Conservation (phyloP, 139 green algal species). For the Zygnema circumcarinatum region DNA sequence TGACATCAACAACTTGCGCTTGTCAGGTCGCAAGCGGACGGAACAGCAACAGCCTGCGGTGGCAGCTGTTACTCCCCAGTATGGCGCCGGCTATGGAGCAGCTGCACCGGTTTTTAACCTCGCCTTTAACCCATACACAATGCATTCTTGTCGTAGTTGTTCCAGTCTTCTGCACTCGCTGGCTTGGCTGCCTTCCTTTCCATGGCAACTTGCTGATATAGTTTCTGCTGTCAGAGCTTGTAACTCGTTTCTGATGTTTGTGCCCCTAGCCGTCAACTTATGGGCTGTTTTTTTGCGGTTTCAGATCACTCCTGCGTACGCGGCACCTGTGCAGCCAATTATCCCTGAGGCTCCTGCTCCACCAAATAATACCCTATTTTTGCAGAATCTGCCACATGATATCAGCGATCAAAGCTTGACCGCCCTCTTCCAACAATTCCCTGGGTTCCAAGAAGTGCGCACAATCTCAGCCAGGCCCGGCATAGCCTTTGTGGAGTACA, state of each 20-base stretch:
- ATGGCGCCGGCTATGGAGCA: not conserved
- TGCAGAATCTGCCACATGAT: conserved; percentile 88
- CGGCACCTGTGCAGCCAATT: conserved; percentile 19
- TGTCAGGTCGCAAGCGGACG: not conserved
- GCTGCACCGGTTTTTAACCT: not conserved
- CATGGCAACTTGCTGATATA: too few species aligned
- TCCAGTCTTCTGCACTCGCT: too few species aligned
- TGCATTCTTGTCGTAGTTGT: too few species aligned
- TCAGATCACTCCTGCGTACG: not conserved
- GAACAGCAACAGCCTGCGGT: not conserved
- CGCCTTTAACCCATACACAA: too few species aligned
- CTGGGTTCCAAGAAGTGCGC: conserved; percentile 87
- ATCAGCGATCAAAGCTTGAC: conserved; percentile 86
- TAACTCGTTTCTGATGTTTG: too few species aligned
- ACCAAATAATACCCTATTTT: conserved; percentile 94
- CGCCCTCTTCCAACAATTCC: conserved; percentile 93
- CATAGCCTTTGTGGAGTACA: conserved; percentile 96
- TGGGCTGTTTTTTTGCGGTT: not conserved
- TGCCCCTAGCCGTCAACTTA: too few species aligned
- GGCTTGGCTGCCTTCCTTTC: too few species aligned
- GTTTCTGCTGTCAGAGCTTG: too few species aligned
- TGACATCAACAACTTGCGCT: not conserved
- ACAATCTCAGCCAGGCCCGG: conserved; percentile 92
- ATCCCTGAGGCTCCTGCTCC: conserved; percentile 59
- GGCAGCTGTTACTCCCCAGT: not conserved